Base-by-base conservation (phyloP, 2,329 filamentous ascomycete genomes). In the Aspergillus eucalypticola region DNA sequence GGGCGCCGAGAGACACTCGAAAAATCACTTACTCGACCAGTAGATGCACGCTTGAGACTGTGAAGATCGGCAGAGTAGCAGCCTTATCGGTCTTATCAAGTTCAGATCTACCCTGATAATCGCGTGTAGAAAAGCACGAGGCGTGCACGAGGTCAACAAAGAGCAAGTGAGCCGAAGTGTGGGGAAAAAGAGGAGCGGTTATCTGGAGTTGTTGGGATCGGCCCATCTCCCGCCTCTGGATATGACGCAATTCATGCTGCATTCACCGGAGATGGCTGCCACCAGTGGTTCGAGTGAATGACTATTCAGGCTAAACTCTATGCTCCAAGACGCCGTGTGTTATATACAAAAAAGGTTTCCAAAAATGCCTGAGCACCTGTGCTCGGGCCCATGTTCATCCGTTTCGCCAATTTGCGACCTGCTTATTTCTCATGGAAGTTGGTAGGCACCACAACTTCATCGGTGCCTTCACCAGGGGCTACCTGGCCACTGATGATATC, bases 401-500 rank as follows among this genome's bases (percentile, higher is more conserved):
- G 15, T 11, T 17, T 8, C 15, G 11, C 7, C 13, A 10, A n/a
- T 29, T 10, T 44, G 21, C 41, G 13, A 19, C 7, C 41, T 6
- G 8, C 25, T 46, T 15, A 55, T 32, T 55, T 55, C 25, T 55
- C 39, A 35, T 55, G 39, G 19, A 32, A 25, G 3, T 44, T 17
- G 23, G 15, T 39, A 8, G 25, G 50, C 56, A 56, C 46, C 13
- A 49, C 59, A 32, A 56, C 54, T 13, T 54, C 32, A 29, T 63
- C 53, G n/a, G 27, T 17, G 27, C 39, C 17, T 11, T 56, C 51
- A 21, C 50, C 44, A 3, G 21, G 17, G 38, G 38, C 39, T 46
- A 55, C 25, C 53, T 55, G 53, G 19, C 53, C 53, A 5, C 39
- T 46, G 4, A 55, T 42, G n/a, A 71, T 56, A 50, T 73, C 70